Percentiles rank a stretch among this genome's conserved stretches.
phyloP scores from a whole-genome alignment of 1,284 basidiomycete species.

The Afroboletus lepidellus region DNA sequence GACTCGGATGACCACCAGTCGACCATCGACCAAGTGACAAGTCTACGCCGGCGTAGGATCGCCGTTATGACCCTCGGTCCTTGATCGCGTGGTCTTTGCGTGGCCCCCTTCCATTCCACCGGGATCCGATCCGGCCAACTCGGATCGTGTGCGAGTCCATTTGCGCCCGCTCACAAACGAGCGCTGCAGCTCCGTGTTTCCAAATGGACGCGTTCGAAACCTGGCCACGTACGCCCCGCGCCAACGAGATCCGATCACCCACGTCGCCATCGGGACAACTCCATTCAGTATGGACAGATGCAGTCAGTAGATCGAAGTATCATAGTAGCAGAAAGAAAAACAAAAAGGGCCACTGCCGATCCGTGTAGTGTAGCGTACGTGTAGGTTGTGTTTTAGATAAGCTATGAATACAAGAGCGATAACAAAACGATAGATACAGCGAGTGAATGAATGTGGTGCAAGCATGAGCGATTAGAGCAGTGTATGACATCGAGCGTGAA shows the following conservation, averaged over 20 bases:
- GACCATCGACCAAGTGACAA: no score
- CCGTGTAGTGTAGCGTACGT: slow-evolving; percentile 12
- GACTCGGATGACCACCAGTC: no score
- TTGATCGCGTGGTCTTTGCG: no score
- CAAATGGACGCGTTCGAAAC: not conserved
- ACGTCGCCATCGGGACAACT: not conserved
- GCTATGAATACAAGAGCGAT: slow-evolving; percentile 22
- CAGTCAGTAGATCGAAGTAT: slow-evolving; percentile 8
- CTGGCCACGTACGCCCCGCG: not conserved
- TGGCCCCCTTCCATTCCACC: not conserved
- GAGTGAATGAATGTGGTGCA: slow-evolving; percentile 4
- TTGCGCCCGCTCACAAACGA: not conserved
- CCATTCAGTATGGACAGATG: slow-evolving; percentile 3
- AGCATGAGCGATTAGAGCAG: slow-evolving; percentile 7
- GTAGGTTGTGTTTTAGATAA: not conserved
- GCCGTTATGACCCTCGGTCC: no score
- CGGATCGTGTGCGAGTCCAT: not conserved
- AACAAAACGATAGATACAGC: slow-evolving; percentile 22
- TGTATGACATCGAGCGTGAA: slow-evolving; percentile 4
- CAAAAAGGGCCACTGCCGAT: not conserved
- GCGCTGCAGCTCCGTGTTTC: not conserved
- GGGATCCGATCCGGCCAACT: not conserved
- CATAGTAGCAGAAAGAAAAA: not conserved
- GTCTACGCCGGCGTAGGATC: no score
- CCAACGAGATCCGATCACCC: not conserved